These are phyloP conservation scores for Sporisorium scitamineum DNA, from an alignment of 1,284 basidiomycete species.

Conservation along the genomic window DNA sequence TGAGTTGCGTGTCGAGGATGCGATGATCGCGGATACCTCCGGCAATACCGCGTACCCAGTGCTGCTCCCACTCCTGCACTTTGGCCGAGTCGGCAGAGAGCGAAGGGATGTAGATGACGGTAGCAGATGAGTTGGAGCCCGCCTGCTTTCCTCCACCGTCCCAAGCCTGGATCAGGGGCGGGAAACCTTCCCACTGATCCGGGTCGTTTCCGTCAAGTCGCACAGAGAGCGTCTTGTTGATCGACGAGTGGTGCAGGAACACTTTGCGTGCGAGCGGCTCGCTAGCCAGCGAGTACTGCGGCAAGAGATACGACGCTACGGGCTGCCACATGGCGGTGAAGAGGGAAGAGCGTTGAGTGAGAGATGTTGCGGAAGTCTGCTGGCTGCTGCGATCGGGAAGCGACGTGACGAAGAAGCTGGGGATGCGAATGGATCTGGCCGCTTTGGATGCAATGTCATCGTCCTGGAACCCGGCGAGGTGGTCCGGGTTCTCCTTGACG, in stretches of 20 bases:
- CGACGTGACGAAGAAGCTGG: constrained; percentile 51
- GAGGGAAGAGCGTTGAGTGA: constrained; percentile 15
- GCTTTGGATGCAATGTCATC: constrained; percentile 24
- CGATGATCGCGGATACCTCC: constrained; percentile 37
- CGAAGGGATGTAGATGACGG: constrained; percentile 26
- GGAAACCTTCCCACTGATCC: constrained; percentile 39
- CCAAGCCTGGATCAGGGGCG: constrained; percentile 46
- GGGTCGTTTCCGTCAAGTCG: constrained; percentile 41
- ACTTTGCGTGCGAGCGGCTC: constrained; percentile 20
- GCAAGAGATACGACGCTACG: constrained; percentile 11
- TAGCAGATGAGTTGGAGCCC: constrained; percentile 47
- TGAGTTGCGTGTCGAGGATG: constrained; percentile 2
- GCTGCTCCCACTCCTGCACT: constrained; percentile 57
- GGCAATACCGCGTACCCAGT: constrained; percentile 52
- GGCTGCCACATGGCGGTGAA: constrained; percentile 38
- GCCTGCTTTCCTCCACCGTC: constrained; percentile 40
- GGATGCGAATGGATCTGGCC: constrained; percentile 29
- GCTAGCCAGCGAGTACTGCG: constrained; percentile 19
- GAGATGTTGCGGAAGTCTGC: background rate
- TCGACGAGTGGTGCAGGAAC: constrained; percentile 45
- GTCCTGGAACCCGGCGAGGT: constrained; percentile 31
- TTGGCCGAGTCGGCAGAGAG: constrained; percentile 15
- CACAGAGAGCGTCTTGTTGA: constrained; percentile 38
- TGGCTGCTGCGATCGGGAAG: constrained; percentile 28
- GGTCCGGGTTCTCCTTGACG: constrained; percentile 30